Evolutionary conservation across 1,284 basidiomycete genomes (phyloP).

Genomic region (Pseudozyma flocculosa): DNA sequence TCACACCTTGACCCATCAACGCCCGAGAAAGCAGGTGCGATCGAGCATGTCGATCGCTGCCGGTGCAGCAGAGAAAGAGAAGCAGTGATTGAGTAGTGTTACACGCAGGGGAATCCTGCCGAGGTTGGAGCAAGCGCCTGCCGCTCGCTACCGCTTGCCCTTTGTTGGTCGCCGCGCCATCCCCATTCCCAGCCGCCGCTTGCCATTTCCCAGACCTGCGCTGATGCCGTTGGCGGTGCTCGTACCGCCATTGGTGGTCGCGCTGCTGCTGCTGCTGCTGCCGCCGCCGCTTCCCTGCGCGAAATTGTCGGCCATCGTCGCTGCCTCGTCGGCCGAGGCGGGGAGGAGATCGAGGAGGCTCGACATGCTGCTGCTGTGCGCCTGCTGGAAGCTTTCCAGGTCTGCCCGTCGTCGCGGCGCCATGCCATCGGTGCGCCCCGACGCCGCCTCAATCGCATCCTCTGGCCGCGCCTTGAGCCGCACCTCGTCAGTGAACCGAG

Average conservation of each 20-base stretch:
- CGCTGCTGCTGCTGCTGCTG: too few species aligned
- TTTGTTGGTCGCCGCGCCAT: neutral
- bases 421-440: constrained; percentile 14
- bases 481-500: constrained; percentile 27
- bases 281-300: neutral
- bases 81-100: too few species aligned
- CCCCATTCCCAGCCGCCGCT: neutral
- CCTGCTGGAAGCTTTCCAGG: constrained; percentile 36
- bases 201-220: too few species aligned
- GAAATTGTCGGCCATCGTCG: neutral
- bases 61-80: too few species aligned
- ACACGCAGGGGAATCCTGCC: too few species aligned
- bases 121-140: too few species aligned
- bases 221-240: neutral
- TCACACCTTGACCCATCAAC: too few species aligned
- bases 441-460: constrained; percentile 13
- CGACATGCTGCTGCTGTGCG: constrained; percentile 16
- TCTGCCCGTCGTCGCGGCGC: constrained; percentile 26
- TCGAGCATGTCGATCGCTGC: too few species aligned
- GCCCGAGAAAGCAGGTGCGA: too few species aligned
- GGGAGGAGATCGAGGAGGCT: constrained; percentile 21
- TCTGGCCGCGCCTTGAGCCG: constrained; percentile 22
- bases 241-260: too few species aligned
- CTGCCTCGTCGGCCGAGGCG: neutral
- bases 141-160: neutral